phyloP scores from a whole-genome alignment of 2,329 filamentous ascomycete genomes.

The Pseudogymnoascus sp. region DNA sequence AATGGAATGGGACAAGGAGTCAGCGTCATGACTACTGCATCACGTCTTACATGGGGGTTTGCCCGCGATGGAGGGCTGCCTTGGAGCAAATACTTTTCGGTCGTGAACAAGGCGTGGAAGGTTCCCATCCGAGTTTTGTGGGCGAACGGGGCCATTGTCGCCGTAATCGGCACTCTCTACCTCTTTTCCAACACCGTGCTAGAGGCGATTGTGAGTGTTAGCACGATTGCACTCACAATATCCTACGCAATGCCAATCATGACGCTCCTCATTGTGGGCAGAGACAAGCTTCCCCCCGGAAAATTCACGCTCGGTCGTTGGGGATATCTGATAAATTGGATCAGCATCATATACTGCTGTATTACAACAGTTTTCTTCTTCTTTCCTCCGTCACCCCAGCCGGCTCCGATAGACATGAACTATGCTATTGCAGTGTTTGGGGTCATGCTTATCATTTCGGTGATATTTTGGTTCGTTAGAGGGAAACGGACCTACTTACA shows the following conservation, averaged over 20 bases:
- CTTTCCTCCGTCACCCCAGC: slow-evolving; percentile 41
- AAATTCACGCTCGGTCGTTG: slow-evolving; percentile 39
- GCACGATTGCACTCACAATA: slow-evolving; percentile 48
- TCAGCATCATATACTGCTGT: slow-evolving; percentile 43
- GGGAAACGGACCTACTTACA: slow-evolving; percentile 25
- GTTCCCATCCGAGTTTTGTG: slow-evolving; percentile 45
- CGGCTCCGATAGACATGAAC: slow-evolving; percentile 45
- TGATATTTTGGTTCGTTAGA: slow-evolving; percentile 44
- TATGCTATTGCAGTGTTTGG: slow-evolving; percentile 51
- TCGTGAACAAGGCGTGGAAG: slow-evolving; percentile 42
- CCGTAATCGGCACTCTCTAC: slow-evolving; percentile 46
- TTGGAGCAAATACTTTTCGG: slow-evolving; percentile 38
- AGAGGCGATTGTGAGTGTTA: slow-evolving; percentile 46
- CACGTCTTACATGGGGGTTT: slow-evolving; percentile 46
- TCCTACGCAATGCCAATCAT: slow-evolving; percentile 45
- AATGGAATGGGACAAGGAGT: slow-evolving; percentile 48
- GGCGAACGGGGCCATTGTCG: slow-evolving; percentile 41
- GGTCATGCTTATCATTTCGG: slow-evolving; percentile 43
- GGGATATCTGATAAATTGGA: slow-evolving; percentile 39
- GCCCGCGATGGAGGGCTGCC: slow-evolving; percentile 44
- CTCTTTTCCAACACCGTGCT: slow-evolving; percentile 47
- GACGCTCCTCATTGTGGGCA: slow-evolving; percentile 41
- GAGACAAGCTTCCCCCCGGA: slow-evolving; percentile 42
- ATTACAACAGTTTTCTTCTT: slow-evolving; percentile 50
- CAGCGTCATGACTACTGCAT: slow-evolving; percentile 43